Conservation (phyloP, 371 early-diverging fungal species). For the Apophysomyces elegans region DNA sequence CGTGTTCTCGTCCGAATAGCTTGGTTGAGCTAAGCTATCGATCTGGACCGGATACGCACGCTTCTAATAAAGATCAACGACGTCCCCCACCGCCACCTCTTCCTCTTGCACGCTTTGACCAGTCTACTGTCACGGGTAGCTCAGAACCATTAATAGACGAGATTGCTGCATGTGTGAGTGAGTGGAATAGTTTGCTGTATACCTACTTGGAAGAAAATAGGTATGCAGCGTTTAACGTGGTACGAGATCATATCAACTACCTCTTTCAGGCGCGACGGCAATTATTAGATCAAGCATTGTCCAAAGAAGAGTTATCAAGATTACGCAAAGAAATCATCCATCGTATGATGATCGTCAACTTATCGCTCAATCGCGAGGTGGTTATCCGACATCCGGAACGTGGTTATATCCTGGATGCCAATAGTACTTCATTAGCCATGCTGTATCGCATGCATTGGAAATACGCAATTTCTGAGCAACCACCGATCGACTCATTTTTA, state of each 20-base stretch:
- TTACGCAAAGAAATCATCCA: constrained; percentile 64
- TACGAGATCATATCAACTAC: constrained; percentile 60
- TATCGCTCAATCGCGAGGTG: constrained; percentile 58
- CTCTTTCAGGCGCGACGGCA: constrained; percentile 71
- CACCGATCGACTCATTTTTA: not conserved
- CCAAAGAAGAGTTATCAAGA: constrained; percentile 62
- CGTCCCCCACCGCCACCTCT: constrained; percentile 43
- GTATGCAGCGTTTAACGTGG: constrained; percentile 59
- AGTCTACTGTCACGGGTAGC: constrained; percentile 59
- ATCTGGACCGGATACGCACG: constrained; percentile 3
- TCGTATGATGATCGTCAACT: constrained; percentile 61
- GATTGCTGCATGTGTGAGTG: constrained; percentile 67
- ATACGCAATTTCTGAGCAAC: constrained; percentile 9
- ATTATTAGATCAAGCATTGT: constrained; percentile 67
- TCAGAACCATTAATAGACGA: constrained; percentile 74
- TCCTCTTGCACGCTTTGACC: constrained; percentile 54
- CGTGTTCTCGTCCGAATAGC: constrained; percentile 5
- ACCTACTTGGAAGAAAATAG: constrained; percentile 55
- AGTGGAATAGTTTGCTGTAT: constrained; percentile 66
- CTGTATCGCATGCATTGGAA: constrained; percentile 61
- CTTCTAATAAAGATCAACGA: not conserved
- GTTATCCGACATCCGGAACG: constrained; percentile 69
- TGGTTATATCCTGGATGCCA: constrained; percentile 64
- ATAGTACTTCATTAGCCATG: constrained; percentile 59
- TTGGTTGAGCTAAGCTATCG: constrained; percentile 4